These are phyloP conservation scores for Asterella californica DNA, from an alignment of 225 moss, liverwort and hornwort genomes.

Conservation along the genomic window DNA sequence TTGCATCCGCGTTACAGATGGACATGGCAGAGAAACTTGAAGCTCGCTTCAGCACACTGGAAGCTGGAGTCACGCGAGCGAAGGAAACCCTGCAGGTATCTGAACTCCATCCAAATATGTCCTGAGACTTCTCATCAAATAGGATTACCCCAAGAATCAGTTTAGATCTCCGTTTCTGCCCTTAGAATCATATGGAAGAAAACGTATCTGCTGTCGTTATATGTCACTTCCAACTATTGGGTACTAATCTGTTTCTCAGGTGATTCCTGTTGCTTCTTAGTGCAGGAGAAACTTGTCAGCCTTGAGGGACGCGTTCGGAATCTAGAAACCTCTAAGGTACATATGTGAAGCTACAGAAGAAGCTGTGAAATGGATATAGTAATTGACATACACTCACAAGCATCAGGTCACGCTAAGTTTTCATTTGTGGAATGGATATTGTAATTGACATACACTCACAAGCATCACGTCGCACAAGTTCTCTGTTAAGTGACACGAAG, in stretches of 20 bases:
- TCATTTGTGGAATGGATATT: neutral
- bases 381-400: neutral
- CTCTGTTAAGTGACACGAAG: neutral
- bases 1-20: slow-evolving; percentile 24
- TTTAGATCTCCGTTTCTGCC: neutral
- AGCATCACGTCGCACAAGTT: neutral
- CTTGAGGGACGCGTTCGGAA: slow-evolving; percentile 37
- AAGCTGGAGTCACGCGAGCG: slow-evolving; percentile 37
- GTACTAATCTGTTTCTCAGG: neutral
- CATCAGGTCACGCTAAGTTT: neutral
- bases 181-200: no score
- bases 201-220: neutral
- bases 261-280: neutral
- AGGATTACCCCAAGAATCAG: neutral
- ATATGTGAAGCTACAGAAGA: neutral
- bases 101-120: neutral
- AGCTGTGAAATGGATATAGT: neutral
- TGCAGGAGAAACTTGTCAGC: slow-evolving; percentile 40
- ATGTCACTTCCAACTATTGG: neutral
- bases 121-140: neutral
- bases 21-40: slow-evolving; percentile 41
- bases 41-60: slow-evolving; percentile 39
- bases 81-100: slow-evolving; percentile 38
- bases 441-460: neutral
- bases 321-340: slow-evolving; percentile 33